These are phyloP conservation scores for Dacryopinax primogenitus DNA, from an alignment of 768 basidiomycete genomes.

Conservation along the genomic window DNA sequence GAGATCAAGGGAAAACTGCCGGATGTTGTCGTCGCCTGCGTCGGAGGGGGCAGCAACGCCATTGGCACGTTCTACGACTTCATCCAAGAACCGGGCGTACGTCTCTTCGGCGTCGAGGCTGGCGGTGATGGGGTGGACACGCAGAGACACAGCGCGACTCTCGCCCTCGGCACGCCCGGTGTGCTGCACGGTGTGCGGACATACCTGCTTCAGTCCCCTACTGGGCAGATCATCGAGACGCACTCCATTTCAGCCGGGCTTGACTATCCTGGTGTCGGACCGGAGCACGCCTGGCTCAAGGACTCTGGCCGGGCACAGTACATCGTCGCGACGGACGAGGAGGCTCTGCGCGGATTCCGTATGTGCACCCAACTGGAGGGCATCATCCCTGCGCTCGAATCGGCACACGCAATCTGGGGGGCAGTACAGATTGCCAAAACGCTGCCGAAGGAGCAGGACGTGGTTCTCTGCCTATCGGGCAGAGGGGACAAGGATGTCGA, in stretches of 20 bases:
- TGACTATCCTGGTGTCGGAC: slow-evolving; percentile 95
- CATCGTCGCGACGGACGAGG: slow-evolving; percentile 82
- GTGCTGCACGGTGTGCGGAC: slow-evolving; percentile 94
- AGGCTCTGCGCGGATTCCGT: slow-evolving; percentile 85
- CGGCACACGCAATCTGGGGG: slow-evolving; percentile 91
- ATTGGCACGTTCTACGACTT: slow-evolving; percentile 98
- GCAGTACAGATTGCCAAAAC: slow-evolving; percentile 75
- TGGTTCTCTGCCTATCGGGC: slow-evolving; percentile 92
- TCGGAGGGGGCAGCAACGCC: slow-evolving; percentile 94
- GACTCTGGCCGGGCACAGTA: slow-evolving; percentile 90
- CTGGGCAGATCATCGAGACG: slow-evolving; percentile 92
- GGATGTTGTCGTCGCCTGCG: slow-evolving; percentile 89
- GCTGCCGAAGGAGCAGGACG: slow-evolving; percentile 66
- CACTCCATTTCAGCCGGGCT: slow-evolving; percentile 94
- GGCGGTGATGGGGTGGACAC: slow-evolving; percentile 91
- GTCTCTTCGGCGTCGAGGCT: slow-evolving; percentile 88
- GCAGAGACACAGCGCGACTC: slow-evolving; percentile 79
- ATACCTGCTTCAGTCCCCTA: slow-evolving; percentile 77
- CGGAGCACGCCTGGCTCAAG: slow-evolving; percentile 96
- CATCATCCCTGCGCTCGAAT: slow-evolving; percentile 95
- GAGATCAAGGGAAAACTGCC: slow-evolving; percentile 71
- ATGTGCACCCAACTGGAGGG: slow-evolving; percentile 87
- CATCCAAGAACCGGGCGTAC: slow-evolving; percentile 73
- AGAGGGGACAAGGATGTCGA: slow-evolving; percentile 98
- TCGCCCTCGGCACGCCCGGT: slow-evolving; percentile 81